Evolutionary conservation across 345 rosid genomes (phyloP).

Genomic region (Heritiera fomes): DNA sequence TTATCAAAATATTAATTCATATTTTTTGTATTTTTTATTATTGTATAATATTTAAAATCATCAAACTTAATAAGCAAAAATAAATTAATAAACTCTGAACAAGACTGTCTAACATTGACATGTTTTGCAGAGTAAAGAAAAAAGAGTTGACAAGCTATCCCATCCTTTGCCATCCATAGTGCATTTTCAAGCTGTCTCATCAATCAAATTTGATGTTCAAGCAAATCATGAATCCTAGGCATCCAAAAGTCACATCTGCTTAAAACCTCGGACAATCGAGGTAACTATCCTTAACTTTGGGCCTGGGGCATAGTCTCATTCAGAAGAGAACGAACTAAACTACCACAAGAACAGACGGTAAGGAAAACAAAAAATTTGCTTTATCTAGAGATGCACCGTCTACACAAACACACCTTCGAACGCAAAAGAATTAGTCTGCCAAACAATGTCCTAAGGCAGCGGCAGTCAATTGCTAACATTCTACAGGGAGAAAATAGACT

Average conservation of each 20-base stretch:
- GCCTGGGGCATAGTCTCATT: not conserved
- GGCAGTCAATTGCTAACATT: not conserved
- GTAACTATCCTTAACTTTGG: not conserved
- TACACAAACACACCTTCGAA: not conserved
- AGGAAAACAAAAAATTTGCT: not conserved
- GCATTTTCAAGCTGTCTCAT: conserved; percentile 7
- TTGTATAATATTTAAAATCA: no score
- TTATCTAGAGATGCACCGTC: not conserved
- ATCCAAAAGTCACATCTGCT: not conserved
- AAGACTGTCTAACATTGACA: not conserved
- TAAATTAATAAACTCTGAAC: not conserved
- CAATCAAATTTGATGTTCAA: not conserved
- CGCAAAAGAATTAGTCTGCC: not conserved
- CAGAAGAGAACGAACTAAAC: not conserved
- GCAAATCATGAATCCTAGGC: not conserved
- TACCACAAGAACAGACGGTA: not conserved
- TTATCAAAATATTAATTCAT: no score
- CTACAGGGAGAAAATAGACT: conserved; percentile 2
- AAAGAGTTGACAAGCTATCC: conserved; percentile 2
- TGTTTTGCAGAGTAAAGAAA: not conserved
- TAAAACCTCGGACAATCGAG: not conserved
- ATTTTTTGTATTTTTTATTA: no score
- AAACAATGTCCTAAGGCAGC: not conserved
- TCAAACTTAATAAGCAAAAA: not conserved
- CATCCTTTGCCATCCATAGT: not conserved